Evolutionary conservation across 1,139 yeast species (phyloP), one percentile per base, ranked within the genome.

Genomic region (Meyerozyma guilliermondii): DNA sequence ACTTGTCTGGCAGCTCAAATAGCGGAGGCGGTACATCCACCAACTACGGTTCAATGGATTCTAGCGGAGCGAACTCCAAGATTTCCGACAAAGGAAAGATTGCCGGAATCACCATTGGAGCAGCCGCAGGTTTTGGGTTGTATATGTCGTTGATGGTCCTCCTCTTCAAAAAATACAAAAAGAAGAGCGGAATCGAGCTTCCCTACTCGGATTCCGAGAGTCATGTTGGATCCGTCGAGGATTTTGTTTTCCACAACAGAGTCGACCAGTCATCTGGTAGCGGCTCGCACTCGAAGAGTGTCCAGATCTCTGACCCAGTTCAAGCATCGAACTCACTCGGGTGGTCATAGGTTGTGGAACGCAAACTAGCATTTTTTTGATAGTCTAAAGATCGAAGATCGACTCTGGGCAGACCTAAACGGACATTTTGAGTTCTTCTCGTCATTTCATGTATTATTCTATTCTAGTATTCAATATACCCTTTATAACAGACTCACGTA

Each of bases 71-170:
- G 9, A 55, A 55, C 28, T 44, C 55, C 18, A 41, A 50, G 16
- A 43, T 59, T 5, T 45, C 56, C 35, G 59, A 59, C 45, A 68
- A 66, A 39, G 76, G 72, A 20, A 70, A 68, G 45, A 67, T 80
- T 37, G 76, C 80, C 16, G 86, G 84, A 30, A 68, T 82, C 28
- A 73, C 83, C 23, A 66, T 83, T 40, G 89, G 89, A 44, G 78
- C 86, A n/a, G 78, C 82, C 20, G 76, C 77, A 23, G 92, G 91
- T 43, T 78, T 82, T 44, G 66, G 74, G 6, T 59, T 75, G 22
- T 83, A 82, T 59, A 65, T 83, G 59, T 65, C 77, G 1, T 65
- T 78, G 35, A 72, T 83, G 73, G 65, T 71, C 34, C 55, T 59
- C 33, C 57, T 72, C 43, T 72, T 72, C 60, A 68, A 61, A 53